These are phyloP conservation scores for Talaromyces atroroseus DNA, from an alignment of 2,329 filamentous ascomycete genomes.

Conservation along the genomic window DNA sequence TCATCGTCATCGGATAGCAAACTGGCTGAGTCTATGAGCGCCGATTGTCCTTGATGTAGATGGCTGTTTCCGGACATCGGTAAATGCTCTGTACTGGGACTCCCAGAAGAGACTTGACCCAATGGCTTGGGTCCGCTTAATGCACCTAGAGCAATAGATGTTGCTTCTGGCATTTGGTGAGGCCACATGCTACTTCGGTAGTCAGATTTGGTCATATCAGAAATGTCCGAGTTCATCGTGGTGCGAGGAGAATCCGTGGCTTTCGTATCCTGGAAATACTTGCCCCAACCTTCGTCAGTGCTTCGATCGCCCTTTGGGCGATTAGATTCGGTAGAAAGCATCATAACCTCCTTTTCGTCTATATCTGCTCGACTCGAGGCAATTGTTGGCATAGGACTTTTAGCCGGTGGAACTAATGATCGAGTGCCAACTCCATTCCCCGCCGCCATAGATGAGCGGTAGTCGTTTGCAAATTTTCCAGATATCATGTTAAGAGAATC, in stretches of 20 bases:
- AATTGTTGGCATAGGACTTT: conserved; percentile 26
- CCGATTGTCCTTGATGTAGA: conserved; percentile 37
- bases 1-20: conserved; percentile 29
- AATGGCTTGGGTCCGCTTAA: conserved; percentile 36
- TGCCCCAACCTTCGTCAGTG: conserved; percentile 46
- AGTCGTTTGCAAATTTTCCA: conserved; percentile 22
- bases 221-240: conserved; percentile 23
- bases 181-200: conserved; percentile 39
- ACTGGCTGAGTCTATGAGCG: conserved; percentile 40
- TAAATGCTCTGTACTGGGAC: conserved; percentile 37
- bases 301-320: conserved; percentile 32
- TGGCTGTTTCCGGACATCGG: conserved; percentile 25
- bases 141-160: conserved; percentile 11
- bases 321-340: conserved; percentile 14
- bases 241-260: conserved; percentile 21
- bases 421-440: background rate
- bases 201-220: conserved; percentile 29
- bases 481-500: conserved; percentile 39
- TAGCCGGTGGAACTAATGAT: conserved; percentile 15
- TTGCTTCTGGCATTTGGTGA: conserved; percentile 16
- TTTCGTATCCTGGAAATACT: conserved; percentile 41
- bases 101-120: conserved; percentile 36
- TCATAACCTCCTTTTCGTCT: conserved; percentile 19
- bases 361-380: conserved; percentile 23
- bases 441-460: conserved; percentile 24